Evolutionary conservation across 176 grass and related monocot genomes (phyloP), one percentile per base, ranked within the genome.

Genomic region (Alloteropsis semialata): DNA sequence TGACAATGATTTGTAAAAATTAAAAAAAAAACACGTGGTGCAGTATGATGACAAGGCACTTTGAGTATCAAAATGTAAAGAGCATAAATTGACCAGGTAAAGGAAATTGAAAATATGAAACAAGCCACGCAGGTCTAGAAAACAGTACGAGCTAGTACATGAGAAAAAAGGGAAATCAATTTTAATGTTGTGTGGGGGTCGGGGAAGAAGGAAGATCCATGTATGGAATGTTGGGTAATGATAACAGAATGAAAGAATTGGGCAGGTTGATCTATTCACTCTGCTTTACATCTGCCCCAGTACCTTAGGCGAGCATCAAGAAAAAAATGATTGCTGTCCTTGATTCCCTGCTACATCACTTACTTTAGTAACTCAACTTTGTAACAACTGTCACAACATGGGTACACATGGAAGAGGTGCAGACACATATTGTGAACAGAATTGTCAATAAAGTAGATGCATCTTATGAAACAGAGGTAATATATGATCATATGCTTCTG

Each of bases 351-450:
- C 38, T 78, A 34, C 33, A 50, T 61, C 32, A 34, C 5, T 64
- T 45, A 62, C 33, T 28, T 14, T 28, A 88, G 22, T 83, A 69
- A 64, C 37, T 79, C 25, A 83, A 77, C 6, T 62, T 77, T 6
- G 19, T 41, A 28, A n/a, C 10, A 71, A 54, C 56, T 37, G 55
- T 39, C 7, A 69, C 56, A 76, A 44, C n/a, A 61, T 39, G 50
- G 41, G 50, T 38, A 63, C n/a, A 72, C 8, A 82, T 41, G 55
- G 65, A 49, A 86, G 66, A 77, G 11, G 72, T 75, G 32, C 30
- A 55, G 5, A 38, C 9, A 57, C 5, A 56, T 25, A 36, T 54
- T 21, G 5, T 56, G 64, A 42, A 22, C 17, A 60, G 1, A 56
- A 81, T 70, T 46, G 15, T 15, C 64, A 37, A 69, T 29, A 68